Base-by-base conservation (phyloP, 495 filamentous ascomycete genomes). In the Aspergillus affinis region DNA sequence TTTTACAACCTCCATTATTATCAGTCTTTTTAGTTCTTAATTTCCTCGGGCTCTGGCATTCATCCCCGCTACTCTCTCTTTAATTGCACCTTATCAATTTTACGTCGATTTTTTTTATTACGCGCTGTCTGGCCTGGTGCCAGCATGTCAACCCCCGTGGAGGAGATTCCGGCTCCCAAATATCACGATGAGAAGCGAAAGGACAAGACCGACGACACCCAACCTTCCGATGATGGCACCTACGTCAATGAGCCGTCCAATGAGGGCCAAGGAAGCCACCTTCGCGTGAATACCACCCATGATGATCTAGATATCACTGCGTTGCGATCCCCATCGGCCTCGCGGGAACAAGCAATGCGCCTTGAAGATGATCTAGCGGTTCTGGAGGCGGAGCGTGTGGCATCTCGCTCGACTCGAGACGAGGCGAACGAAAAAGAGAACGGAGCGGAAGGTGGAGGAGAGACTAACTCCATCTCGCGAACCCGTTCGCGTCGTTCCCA, bases 291-390 rank as follows among this genome's bases (percentile, higher is more conserved):
- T 55, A 76, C 78, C 10, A 61, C 59, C 6, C 65, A 70, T 27
- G 62, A 75, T 8, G 61, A 70, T 17, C 64, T 62, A 3, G 66
- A 76, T 26, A 60, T 58, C 18, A 52, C 53, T 0, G 49, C 65
- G 0, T 63, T 74, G 51, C 71, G 69, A n/a, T 82, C 83, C 0
- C 79, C 82, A 1, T 82, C 81, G 0, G 73, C 82, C 23, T 73
- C 76, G 9, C 79, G 86, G 20, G 92, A 95, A 67, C 82, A 89
- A 56, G 86, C 86, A 7, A 82, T 83, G 61, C 82, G 90, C 30
- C 72, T 96, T 20, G 88, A 90, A 47, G 93, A 98, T 76, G 92
- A 97, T 68, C 72, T 97, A 29, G 86, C 90, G 45, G 78, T 97
- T 55, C 79, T 96, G 30, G 87, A 91, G 54, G 89, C 89, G 7